Evolutionary conservation across 768 basidiomycete species (phyloP).

Genomic region (Clavulina sp.): DNA sequence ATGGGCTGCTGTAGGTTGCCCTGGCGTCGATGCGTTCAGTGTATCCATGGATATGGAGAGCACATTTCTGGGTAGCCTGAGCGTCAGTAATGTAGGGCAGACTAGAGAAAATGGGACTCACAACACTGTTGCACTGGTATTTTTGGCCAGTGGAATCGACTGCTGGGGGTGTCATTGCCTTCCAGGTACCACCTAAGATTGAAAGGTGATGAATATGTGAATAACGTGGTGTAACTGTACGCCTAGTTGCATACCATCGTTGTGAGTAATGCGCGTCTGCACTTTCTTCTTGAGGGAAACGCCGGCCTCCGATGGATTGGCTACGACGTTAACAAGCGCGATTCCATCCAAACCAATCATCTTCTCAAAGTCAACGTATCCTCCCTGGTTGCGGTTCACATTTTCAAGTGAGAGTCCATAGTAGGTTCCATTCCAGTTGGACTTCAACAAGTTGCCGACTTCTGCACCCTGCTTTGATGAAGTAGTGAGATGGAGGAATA

Average conservation of each 20-base stretch:
- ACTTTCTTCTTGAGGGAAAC: conserved; percentile 56
- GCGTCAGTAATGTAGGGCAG: neutral
- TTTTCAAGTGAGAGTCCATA: conserved; percentile 73
- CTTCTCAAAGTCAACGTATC: conserved; percentile 97
- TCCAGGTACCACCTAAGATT: conserved; percentile 69
- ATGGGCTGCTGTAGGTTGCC: conserved; percentile 86
- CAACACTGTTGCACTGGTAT: conserved; percentile 56
- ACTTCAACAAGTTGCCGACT: conserved; percentile 88
- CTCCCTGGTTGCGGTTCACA: conserved; percentile 75
- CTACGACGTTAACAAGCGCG: conserved; percentile 78
- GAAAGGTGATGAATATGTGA: conserved; percentile 3
- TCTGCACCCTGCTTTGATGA: conserved; percentile 51
- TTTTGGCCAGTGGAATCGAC: conserved; percentile 53
- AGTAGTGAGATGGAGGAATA: conserved; percentile 95
- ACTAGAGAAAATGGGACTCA: conserved; percentile 19
- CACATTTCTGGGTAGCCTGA: conserved; percentile 44
- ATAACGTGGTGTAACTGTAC: conserved; percentile 1
- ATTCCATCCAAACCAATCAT: conserved; percentile 92
- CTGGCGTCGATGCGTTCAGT: conserved; percentile 81
- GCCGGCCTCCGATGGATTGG: conserved; percentile 59
- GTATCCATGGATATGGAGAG: conserved; percentile 86
- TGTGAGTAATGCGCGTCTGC: conserved; percentile 84
- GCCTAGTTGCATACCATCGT: conserved; percentile 50
- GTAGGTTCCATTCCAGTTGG: conserved; percentile 97
- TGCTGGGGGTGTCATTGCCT: conserved; percentile 53